Percentiles rank a stretch among this genome's conserved stretches.
Evolutionary conservation across 1,139 yeast genomes (phyloP).

Genomic region (Suhomyces taliae): DNA sequence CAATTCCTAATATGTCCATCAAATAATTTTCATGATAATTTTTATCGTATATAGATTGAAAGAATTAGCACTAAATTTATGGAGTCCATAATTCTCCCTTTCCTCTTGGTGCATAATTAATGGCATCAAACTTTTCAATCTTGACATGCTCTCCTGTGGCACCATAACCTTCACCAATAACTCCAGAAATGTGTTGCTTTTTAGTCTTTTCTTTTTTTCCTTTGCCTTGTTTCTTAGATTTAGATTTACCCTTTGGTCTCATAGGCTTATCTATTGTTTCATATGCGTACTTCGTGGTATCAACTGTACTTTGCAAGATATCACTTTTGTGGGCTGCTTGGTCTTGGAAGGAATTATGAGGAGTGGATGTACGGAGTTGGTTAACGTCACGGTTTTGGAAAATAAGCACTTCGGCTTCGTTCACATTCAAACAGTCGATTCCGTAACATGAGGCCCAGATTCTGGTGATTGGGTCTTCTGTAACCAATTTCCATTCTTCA

Average conservation of each 20-base stretch:
- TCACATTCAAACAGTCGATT: conserved; percentile 49
- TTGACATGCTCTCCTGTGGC: conserved; percentile 29
- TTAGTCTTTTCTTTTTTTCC: conserved; percentile 1
- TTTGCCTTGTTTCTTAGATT: conserved; percentile 1
- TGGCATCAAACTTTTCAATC: conserved; percentile 44
- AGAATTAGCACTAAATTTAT: conserved; percentile 10
- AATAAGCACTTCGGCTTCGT: conserved; percentile 50
- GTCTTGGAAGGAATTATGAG: conserved; percentile 30
- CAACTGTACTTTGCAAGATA: conserved; percentile 39
- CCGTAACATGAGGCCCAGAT: conserved; percentile 60
- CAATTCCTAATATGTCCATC: no score
- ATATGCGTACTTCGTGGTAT: conserved; percentile 38
- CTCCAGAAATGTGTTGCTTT: conserved; percentile 15
- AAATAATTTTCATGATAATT: no score
- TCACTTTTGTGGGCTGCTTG: conserved; percentile 23
- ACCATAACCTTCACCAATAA: conserved; percentile 17
- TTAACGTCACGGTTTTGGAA: conserved; percentile 41
- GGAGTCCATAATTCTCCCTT: conserved; percentile 55
- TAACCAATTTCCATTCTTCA: conserved; percentile 49
- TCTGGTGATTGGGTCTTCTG: conserved; percentile 54
- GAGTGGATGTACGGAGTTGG: conserved; percentile 24
- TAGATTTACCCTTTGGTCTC: conserved; percentile 1
- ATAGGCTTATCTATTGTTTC: background rate
- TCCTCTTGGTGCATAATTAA: conserved; percentile 57
- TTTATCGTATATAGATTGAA: no score